phyloP scores from a whole-genome alignment of 495 filamentous ascomycete species.

The Penicillium maclennaniae region DNA sequence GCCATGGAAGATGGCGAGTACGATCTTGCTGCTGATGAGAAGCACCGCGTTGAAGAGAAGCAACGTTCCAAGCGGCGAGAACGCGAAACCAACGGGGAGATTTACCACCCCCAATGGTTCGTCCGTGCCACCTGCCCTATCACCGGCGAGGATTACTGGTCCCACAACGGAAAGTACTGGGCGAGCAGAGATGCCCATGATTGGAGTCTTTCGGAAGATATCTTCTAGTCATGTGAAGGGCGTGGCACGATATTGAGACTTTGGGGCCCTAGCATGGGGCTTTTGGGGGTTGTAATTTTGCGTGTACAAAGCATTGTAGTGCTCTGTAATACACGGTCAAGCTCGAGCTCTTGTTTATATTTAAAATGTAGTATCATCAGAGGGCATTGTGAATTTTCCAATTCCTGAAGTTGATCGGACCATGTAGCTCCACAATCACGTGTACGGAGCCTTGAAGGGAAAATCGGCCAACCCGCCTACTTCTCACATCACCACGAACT shows the following conservation, averaged over 20 bases:
- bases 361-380: background rate
- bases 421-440: slow-evolving; percentile 9
- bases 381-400: background rate
- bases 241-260: background rate
- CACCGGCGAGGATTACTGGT: slow-evolving; percentile 90
- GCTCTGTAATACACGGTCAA: slow-evolving; percentile 16
- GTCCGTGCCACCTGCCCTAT: slow-evolving; percentile 61
- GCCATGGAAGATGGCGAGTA: slow-evolving; percentile 98
- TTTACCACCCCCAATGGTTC: slow-evolving; percentile 87
- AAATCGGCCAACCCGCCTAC: slow-evolving; percentile 13
- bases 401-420: background rate
- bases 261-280: background rate
- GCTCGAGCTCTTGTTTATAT: slow-evolving; percentile 8
- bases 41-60: slow-evolving; percentile 92
- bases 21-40: slow-evolving; percentile 86
- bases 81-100: slow-evolving; percentile 71
- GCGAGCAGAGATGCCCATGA: slow-evolving; percentile 47
- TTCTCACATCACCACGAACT: slow-evolving; percentile 10
- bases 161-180: slow-evolving; percentile 88
- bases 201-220: slow-evolving; percentile 60
- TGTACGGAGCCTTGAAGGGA: slow-evolving; percentile 9
- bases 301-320: slow-evolving; percentile 17
- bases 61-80: slow-evolving; percentile 74
- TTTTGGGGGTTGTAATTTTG: slow-evolving; percentile 5
- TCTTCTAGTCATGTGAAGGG: slow-evolving; percentile 41